Percentiles rank a stretch among this genome's conserved stretches.
phyloP scores from a whole-genome alignment of 306 rosid genomes.

The Crotalaria pallida region DNA sequence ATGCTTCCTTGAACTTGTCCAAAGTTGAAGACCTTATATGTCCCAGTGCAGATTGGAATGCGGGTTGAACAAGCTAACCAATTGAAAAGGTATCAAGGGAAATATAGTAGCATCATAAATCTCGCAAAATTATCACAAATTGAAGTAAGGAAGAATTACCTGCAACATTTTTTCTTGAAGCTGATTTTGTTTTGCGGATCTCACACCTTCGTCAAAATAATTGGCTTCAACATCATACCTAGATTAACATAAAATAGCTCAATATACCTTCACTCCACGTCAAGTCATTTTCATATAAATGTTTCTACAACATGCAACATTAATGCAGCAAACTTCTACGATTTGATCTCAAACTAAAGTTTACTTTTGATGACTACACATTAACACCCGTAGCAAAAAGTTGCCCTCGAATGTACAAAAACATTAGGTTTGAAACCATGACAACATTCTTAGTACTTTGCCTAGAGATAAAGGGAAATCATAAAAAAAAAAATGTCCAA shows the following conservation, averaged over 20 bases:
- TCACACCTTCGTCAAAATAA: conserved; percentile 84
- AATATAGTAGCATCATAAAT: background rate
- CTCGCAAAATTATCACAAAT: background rate
- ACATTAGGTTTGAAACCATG: background rate
- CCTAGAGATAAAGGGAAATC: background rate
- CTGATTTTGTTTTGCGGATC: conserved; percentile 72
- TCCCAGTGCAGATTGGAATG: conserved; percentile 70
- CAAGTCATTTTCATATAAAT: background rate
- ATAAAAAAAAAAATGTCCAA: background rate
- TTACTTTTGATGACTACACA: background rate
- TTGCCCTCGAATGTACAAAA: background rate
- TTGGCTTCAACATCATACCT: conserved; percentile 86
- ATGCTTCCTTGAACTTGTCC: conserved; percentile 72
- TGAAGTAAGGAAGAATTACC: conserved; percentile 40
- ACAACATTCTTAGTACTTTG: background rate
- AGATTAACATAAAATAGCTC: conserved; percentile 11
- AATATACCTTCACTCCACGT: conserved; percentile 1
- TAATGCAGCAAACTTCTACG: background rate
- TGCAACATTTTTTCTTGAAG: conserved; percentile 80
- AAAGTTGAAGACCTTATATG: conserved; percentile 57
- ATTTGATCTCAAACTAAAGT: background rate
- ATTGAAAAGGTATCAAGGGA: conserved; percentile 9
- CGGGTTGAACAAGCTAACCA: conserved; percentile 72
- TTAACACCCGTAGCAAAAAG: background rate
- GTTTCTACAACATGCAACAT: conserved; percentile 9